Evolutionary conservation across 2,329 filamentous ascomycete species (phyloP), one percentile per base, ranked within the genome.

Genomic region (Triangularia verruculosa): DNA sequence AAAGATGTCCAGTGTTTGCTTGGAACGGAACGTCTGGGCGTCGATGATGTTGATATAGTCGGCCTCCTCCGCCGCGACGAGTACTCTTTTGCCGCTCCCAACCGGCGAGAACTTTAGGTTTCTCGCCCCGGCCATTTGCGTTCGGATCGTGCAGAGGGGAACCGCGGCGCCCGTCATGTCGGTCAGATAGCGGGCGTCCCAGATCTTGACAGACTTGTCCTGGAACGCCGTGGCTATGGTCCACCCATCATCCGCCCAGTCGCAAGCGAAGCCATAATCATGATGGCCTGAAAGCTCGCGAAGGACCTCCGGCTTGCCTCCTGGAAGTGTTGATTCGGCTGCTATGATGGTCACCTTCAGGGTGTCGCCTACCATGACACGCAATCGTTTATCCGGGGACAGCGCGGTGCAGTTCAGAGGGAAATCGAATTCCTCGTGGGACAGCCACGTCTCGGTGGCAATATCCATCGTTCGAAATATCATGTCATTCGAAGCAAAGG

Each of bases 191-290:
- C 91, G 83, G 7, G 90, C 88, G 73, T 94, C 91, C 87, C 89
- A 93, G 57, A 94, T 86, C 67, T 87, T 86, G 68, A 93, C 82
- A 27, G 82, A 83, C 72, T 83, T 88, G 74, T 94, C 91, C 74
- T 94, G 90, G 66, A 89, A 89, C 22, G 88, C 90, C 0, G 91
- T 93, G 12, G 91, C 91, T 20, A 93, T 83, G 12, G 87, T 89
- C 78, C 87, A 87, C 30, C 90, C 90, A 72, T 93, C 88, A 60
- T 89, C 86, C 17, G 90, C 88, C 91, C 91, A 94, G 68, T 89
- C 90, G 70, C 89, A 92, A 1, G 90, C 86, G 70, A 93, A 94
- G 1, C 87, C 89, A 68, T 83, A 90, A 71, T 93, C 90, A 13
- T 79, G 80, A 71, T 92, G 89, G 1, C 88, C 87, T 3, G 78